Evolutionary conservation across 257 asterid species (phyloP), one percentile per base, ranked within the genome.

Genomic region (Prunella vulgaris): DNA sequence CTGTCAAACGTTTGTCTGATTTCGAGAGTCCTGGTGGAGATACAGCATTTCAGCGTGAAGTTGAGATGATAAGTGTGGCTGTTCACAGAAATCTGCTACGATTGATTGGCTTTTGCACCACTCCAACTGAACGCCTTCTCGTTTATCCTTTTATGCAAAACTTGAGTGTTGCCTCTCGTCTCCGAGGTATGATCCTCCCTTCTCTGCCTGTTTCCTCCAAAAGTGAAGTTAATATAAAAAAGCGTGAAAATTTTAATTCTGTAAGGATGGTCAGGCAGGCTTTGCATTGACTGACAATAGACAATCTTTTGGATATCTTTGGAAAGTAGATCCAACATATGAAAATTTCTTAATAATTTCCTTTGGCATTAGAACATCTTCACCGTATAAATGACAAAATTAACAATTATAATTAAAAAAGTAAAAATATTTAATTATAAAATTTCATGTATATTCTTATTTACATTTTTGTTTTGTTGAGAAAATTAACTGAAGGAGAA

Each of bases 1-100:
- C 98, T 8, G 96, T 93, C 21, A 93, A 93, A 71, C 90, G 98
- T 27, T 76, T 92, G 81, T 84, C 92, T 5, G 90, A 90, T 82
- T 92, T 79, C 35, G 95, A 86, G 80, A 86, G 91, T 66, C 96
- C 98, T 3, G 95, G 97, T 37, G 95, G 97, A 33, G 98, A 93
- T 75, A 84, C 74, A 24, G 95, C 98, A 7, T 93, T 93, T 81
- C 93, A 85, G 62, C 92, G 98, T 15, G 98, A 92, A 80, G 96
- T 92, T 10, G 96, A 90, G 93, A 86, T 92, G 98, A 92, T 92
- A 51, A 89, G 96, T 73, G 96, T 92, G 48, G 98, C 98, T 75
- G 96, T 92, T 33, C 98, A 93, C 74, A 84, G 81, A 73, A 93
- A 93, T 76, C 92, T 93, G 49, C 74, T 93, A 53, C 82, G 91